Percentiles rank a stretch among this genome's conserved stretches.
Conservation (phyloP, 1,139 yeast species). For the Hyphopichia pseudoburtonii region DNA sequence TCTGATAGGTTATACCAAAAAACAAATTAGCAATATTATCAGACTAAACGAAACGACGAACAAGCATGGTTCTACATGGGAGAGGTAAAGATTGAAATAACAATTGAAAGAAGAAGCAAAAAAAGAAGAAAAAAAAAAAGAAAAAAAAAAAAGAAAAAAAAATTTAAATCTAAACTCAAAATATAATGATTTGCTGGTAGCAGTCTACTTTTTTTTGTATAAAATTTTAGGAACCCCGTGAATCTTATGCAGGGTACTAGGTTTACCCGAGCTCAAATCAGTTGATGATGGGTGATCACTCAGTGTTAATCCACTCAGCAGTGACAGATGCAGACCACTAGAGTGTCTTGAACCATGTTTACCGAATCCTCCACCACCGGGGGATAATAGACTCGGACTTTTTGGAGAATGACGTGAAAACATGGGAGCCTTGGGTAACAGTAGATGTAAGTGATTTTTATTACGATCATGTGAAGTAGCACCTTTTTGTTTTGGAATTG, state of each 20-base stretch:
- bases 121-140: neutral
- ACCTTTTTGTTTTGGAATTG: no score
- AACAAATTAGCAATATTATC: no score
- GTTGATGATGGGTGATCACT: neutral
- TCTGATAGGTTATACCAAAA: no score
- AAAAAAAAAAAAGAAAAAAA: neutral
- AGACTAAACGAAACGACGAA: no score
- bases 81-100: no score
- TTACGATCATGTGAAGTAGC: neutral
- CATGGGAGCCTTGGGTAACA: slow-evolving; percentile 3
- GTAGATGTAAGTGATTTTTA: slow-evolving; percentile 1
- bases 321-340: neutral
- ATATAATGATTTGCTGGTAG: no score
- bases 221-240: slow-evolving; percentile 5
- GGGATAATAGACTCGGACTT: neutral
- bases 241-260: slow-evolving; percentile 1
- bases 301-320: neutral
- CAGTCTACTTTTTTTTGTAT: slow-evolving; percentile 3
- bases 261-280: neutral
- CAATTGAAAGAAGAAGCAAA: neutral
- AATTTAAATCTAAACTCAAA: neutral
- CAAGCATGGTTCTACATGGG: no score
- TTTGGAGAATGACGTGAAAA: neutral
- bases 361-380: no score
- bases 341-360: no score